These are phyloP conservation scores for Williopsis jadinii DNA, from an alignment of 1,139 yeast genomes.

Conservation along the genomic window DNA sequence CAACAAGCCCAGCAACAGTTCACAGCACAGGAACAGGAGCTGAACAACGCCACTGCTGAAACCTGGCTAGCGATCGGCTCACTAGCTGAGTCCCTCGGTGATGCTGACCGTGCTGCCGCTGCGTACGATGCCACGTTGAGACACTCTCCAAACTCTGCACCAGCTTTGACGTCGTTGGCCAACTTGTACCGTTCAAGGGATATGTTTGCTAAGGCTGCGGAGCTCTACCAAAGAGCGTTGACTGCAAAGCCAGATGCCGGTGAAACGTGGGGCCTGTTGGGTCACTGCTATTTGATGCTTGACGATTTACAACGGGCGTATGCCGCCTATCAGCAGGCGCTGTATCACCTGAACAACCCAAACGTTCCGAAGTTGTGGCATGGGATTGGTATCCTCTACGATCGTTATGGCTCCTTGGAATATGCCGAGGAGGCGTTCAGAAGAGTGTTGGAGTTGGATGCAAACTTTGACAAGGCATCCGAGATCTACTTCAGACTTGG, in stretches of 20 bases:
- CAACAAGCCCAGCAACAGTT: conserved; percentile 9
- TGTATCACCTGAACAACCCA: conserved; percentile 85
- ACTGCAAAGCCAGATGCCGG: conserved; percentile 82
- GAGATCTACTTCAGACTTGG: conserved; percentile 95
- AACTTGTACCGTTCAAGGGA: conserved; percentile 84
- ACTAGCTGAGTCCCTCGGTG: conserved; percentile 84
- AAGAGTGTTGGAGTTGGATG: conserved; percentile 90
- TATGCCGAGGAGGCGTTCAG: conserved; percentile 98
- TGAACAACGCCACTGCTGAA: conserved; percentile 71
- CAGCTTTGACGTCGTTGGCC: conserved; percentile 79
- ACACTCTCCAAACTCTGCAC: conserved; percentile 80
- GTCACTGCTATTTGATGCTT: conserved; percentile 94
- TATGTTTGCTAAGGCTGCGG: conserved; percentile 90
- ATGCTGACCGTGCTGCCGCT: conserved; percentile 79
- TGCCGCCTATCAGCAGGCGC: conserved; percentile 93
- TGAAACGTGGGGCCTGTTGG: conserved; percentile 95
- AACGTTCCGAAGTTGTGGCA: conserved; percentile 98
- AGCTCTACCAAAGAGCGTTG: conserved; percentile 81
- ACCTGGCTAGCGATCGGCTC: conserved; percentile 93
- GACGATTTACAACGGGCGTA: conserved; percentile 95
- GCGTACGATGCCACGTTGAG: conserved; percentile 89
- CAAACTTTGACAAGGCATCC: conserved; percentile 90
- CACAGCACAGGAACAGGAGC: conserved; percentile 19
- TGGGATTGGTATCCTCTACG: conserved; percentile 94
- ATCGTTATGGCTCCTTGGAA: conserved; percentile 90